Base-by-base conservation (phyloP, 345 rosid species). In the Pistacia atlantica region DNA sequence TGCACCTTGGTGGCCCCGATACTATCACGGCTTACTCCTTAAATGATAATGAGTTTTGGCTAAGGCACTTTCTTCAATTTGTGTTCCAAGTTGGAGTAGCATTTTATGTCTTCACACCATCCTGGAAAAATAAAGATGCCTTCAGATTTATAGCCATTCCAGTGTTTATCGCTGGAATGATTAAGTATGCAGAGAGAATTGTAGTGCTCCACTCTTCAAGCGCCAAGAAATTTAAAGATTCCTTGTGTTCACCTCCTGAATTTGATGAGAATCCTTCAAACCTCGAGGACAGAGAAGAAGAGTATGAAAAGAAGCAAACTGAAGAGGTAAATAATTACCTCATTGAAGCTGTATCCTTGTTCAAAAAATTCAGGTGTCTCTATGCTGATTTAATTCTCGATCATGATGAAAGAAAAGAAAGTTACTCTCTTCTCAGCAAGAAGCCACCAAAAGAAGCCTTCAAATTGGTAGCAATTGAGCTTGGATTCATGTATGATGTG, bases 21-120 rank as follows among this genome's bases (percentile, higher is more conserved):
- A 9, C 54, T 9, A 49, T 11, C 54, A 49, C 54, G 2, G 13
- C 54, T 49, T 49, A 49, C 54, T 49, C 54, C 3, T 49, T 49
- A 2, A 13, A 49, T 9, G 54, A 49, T 13, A 49, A 49, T 49
- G 54, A 49, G 54, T 8, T 49, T 12, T 49, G 54, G 14, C 13
- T 8, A 8, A 49, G 54, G 54, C 11, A 49, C 54, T 49, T 49
- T 49, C 54, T 49, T 8, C 3, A 10, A 8, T 10, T 7, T 7
- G 16, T 37, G 57, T 64, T 77, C 55, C 84, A 86, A 37, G 25
- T 77, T 2, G 73, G 70, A 11, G 79, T 81, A 0, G 82, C 84
- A 5, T 38, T 25, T 37, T 83, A 80, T 7, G 78, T 83, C 56
- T 13, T 79, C 45, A 2, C 72, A 4, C 69, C 64, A 31, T 77